phyloP scores from a whole-genome alignment of 345 rosid species.

The Eucalyptus sideroxylon region DNA sequence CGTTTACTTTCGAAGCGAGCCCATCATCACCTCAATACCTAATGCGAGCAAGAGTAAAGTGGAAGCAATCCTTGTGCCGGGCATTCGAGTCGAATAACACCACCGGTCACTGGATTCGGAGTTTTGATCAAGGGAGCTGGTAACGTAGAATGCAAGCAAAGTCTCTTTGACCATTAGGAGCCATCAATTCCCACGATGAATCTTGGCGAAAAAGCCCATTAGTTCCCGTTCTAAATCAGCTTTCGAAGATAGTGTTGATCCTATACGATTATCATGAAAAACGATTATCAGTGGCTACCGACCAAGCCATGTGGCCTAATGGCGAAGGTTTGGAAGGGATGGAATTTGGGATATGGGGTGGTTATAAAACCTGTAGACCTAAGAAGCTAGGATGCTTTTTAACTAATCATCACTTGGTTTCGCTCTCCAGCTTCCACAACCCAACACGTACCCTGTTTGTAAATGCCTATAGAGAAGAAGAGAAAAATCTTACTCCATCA shows the following conservation, averaged over 20 bases:
- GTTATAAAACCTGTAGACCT: not conserved
- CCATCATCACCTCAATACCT: not conserved
- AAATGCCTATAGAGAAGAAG: not conserved
- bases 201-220: not conserved
- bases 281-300: not conserved
- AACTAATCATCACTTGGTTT: not conserved
- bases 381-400: not conserved
- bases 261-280: not conserved
- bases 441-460: not conserved
- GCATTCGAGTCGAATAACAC: not conserved
- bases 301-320: not conserved
- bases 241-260: not conserved
- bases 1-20: not conserved
- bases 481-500: not conserved
- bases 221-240: not conserved
- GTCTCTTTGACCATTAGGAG: not conserved
- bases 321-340: not conserved
- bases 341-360: not conserved
- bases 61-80: not conserved
- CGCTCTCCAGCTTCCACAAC: not conserved
- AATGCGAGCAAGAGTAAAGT: not conserved
- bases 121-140: not conserved
- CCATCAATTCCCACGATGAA: not conserved
- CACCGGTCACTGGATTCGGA: not conserved
- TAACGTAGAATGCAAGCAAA: not conserved